Conservation (phyloP, 306 rosid genomes). For the Corylus avellana region DNA sequence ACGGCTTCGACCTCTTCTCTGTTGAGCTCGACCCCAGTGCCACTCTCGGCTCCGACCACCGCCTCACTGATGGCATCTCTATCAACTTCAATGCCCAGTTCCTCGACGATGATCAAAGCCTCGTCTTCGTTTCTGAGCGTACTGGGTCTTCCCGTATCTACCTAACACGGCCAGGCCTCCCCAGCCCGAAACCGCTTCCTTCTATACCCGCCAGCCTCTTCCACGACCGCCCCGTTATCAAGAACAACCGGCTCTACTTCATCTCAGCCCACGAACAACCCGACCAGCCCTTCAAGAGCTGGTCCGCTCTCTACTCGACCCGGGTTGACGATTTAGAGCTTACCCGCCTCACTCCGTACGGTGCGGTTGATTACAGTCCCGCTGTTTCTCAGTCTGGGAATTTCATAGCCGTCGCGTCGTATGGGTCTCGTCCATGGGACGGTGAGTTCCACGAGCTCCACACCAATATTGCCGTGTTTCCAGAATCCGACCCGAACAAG, state of each 20-base stretch:
- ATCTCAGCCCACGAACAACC: constrained; percentile 64
- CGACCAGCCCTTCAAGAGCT: constrained; percentile 39
- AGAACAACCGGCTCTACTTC: constrained; percentile 49
- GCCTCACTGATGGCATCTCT: constrained; percentile 72
- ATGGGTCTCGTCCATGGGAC: constrained; percentile 64
- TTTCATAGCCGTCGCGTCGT: constrained; percentile 74
- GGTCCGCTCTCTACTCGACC: constrained; percentile 62
- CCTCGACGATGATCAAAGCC: constrained; percentile 15
- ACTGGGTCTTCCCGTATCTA: constrained; percentile 56
- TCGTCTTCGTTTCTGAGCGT: constrained; percentile 75
- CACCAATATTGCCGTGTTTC: constrained; percentile 59
- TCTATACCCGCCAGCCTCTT: constrained; percentile 45
- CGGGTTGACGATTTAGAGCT: constrained; percentile 8
- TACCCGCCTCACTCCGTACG: constrained; percentile 54
- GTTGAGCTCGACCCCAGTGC: constrained; percentile 29
- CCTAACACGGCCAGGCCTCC: constrained; percentile 34
- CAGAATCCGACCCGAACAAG: constrained; percentile 31
- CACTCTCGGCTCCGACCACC: constrained; percentile 31
- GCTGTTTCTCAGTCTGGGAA: constrained; percentile 59
- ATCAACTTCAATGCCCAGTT: constrained; percentile 82
- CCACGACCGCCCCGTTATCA: constrained; percentile 66
- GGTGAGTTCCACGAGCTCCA: constrained; percentile 64
- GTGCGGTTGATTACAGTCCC: constrained; percentile 66
- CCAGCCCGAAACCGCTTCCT: constrained; percentile 31
- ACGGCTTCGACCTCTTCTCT: constrained; percentile 77